Conservation (phyloP, 176 grass and related monocot genomes). For the Oryza glaberrima region DNA sequence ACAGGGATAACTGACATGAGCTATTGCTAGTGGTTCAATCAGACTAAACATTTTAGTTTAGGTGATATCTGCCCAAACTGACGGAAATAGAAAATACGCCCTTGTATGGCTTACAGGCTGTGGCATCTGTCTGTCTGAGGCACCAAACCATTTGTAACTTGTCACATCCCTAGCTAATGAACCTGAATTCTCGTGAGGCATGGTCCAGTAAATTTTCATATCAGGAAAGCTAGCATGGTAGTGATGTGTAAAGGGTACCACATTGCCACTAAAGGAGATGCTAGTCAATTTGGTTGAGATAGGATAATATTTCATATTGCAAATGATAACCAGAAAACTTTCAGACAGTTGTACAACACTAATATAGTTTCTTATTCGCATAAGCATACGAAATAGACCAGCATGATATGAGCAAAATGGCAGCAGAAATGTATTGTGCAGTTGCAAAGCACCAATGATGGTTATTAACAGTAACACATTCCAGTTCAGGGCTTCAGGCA, state of each 20-base stretch:
- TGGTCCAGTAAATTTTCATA: not conserved
- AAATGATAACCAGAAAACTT: slow-evolving; percentile 1
- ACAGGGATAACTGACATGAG: not conserved
- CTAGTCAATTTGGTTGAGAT: not conserved
- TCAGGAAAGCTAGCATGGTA: not conserved
- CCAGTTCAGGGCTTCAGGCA: not conserved
- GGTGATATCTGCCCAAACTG: not conserved
- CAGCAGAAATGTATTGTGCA: not conserved
- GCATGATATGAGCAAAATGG: not conserved
- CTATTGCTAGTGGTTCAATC: not conserved
- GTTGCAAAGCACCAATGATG: not conserved
- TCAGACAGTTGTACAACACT: slow-evolving; percentile 6
- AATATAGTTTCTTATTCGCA: slow-evolving; percentile 1
- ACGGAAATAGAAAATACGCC: not conserved
- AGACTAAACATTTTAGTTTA: not conserved
- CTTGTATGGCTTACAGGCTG: not conserved
- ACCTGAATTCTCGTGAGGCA: not conserved
- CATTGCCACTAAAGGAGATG: not conserved
- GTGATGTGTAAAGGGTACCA: slow-evolving; percentile 4
- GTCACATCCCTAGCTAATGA: not conserved
- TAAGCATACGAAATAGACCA: slow-evolving; percentile 15
- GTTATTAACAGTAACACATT: slow-evolving; percentile 6
- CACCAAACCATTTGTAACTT: not conserved
- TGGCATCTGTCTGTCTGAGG: not conserved
- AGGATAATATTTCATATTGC: slow-evolving; percentile 3